Conservation (phyloP, 176 grass and related monocot genomes). For the Avena atlantica region DNA sequence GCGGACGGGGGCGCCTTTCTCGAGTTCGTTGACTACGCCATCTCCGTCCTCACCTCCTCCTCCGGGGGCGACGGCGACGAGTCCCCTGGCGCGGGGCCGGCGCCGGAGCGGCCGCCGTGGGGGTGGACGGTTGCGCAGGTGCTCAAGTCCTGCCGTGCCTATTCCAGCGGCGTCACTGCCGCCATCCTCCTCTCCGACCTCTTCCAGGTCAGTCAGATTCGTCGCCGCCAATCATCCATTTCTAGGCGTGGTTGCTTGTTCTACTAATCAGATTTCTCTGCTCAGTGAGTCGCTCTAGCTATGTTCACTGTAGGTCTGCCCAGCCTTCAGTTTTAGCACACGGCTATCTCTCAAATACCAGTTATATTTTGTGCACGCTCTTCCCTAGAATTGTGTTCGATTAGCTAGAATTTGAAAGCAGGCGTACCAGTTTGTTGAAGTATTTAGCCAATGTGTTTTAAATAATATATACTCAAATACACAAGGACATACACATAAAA, state of each 20-base stretch:
- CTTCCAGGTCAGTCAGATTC: slow-evolving; percentile 65
- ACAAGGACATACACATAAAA: not conserved
- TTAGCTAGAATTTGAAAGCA: slow-evolving; percentile 1
- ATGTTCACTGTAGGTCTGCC: not conserved
- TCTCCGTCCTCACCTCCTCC: slow-evolving; percentile 57
- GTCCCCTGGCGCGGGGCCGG: slow-evolving; percentile 49
- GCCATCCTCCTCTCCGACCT: slow-evolving; percentile 92
- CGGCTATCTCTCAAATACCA: not conserved
- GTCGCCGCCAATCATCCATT: not conserved
- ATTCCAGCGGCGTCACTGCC: slow-evolving; percentile 87
- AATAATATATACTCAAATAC: not conserved
- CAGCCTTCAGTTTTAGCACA: not conserved
- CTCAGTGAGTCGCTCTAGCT: not conserved
- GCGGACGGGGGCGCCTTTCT: slow-evolving; percentile 59
- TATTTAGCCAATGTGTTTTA: not conserved
- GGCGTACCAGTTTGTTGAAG: not conserved
- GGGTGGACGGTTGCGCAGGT: slow-evolving; percentile 75
- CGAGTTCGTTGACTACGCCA: slow-evolving; percentile 75
- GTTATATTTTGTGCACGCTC: not conserved
- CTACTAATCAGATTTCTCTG: not conserved
- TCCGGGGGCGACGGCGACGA: slow-evolving; percentile 42
- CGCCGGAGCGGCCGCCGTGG: slow-evolving; percentile 62
- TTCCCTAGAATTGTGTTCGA: not conserved
- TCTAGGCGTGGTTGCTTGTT: not conserved
- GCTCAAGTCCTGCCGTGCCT: slow-evolving; percentile 79